Percentiles rank a stretch among this genome's conserved stretches.
These are phyloP conservation scores for Pascua sp. DNA, from an alignment of 1,284 basidiomycete genomes.

Conservation along the genomic window DNA sequence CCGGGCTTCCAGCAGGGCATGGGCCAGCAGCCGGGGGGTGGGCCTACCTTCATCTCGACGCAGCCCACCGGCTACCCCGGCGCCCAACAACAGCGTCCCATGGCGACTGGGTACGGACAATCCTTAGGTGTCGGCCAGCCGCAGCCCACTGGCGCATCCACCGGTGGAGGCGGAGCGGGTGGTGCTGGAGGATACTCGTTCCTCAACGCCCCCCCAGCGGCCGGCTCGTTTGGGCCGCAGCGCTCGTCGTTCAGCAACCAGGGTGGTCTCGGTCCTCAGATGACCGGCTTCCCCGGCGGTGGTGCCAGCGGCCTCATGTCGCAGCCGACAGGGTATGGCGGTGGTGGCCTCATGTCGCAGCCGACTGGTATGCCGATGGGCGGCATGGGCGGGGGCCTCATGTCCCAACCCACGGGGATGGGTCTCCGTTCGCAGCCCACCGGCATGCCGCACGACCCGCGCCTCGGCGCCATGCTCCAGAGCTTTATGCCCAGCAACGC, in stretches of 20 bases:
- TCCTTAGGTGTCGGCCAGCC: background rate
- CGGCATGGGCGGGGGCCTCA: conserved; percentile 56
- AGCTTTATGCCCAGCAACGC: conserved; percentile 68
- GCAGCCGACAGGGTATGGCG: conserved; percentile 34
- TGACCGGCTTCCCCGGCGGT: conserved; percentile 23
- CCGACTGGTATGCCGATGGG: conserved; percentile 53
- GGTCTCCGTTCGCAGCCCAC: conserved; percentile 40
- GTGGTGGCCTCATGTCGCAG: conserved; percentile 39
- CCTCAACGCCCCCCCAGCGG: conserved; percentile 45
- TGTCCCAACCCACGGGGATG: conserved; percentile 72
- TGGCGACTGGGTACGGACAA: conserved; percentile 51
- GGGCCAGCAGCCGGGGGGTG: conserved; percentile 21
- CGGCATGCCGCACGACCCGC: conserved; percentile 60
- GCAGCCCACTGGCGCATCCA: conserved; percentile 12
- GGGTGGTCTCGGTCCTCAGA: conserved; percentile 33
- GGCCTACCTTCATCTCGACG: conserved; percentile 19
- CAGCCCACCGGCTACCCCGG: conserved; percentile 38
- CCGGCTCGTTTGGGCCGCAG: conserved; percentile 19
- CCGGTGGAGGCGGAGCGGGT: conserved; percentile 9
- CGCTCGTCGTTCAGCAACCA: conserved; percentile 25
- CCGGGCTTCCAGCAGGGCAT: conserved; percentile 34
- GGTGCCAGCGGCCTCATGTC: conserved; percentile 34
- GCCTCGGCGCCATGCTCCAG: conserved; percentile 76
- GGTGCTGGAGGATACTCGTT: conserved; percentile 38
- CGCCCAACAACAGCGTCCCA: conserved; percentile 50